phyloP scores from a whole-genome alignment of 495 filamentous ascomycete species.

The Neurospora sp. region DNA sequence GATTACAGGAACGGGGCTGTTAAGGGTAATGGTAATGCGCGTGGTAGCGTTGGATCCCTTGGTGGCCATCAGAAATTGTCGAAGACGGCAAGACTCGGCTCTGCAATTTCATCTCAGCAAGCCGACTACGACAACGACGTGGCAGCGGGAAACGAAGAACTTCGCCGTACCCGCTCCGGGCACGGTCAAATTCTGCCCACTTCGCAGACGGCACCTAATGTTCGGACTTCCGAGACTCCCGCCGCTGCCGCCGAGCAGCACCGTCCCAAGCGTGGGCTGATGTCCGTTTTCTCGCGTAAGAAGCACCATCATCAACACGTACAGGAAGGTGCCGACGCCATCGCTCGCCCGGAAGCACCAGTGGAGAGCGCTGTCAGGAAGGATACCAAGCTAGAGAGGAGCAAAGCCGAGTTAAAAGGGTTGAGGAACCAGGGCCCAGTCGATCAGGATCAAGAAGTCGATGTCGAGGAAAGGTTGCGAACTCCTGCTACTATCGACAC shows the following conservation, averaged over 20 bases:
- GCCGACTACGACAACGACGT: background rate
- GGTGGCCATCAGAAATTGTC: background rate
- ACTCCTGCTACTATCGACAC: background rate
- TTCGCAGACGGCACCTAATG: slow-evolving; percentile 13
- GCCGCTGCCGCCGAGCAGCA: slow-evolving; percentile 1
- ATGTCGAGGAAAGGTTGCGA: background rate
- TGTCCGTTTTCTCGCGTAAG: slow-evolving; percentile 38
- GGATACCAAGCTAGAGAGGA: slow-evolving; percentile 43
- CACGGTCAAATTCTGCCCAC: slow-evolving; percentile 17
- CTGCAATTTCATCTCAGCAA: background rate
- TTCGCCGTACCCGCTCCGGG: slow-evolving; percentile 25
- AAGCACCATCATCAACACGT: slow-evolving; percentile 16
- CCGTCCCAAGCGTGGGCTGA: slow-evolving; percentile 24
- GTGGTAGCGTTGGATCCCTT: background rate
- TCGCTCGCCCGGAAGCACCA: slow-evolving; percentile 28
- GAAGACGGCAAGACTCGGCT: background rate
- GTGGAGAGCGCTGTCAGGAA: slow-evolving; percentile 38
- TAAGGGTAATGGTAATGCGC: background rate
- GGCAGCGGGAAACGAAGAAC: background rate
- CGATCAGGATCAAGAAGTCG: background rate
- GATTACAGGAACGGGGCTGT: background rate
- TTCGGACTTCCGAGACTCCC: background rate
- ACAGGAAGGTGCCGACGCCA: slow-evolving; percentile 21
- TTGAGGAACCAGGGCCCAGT: slow-evolving; percentile 9
- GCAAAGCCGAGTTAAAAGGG: slow-evolving; percentile 25